Evolutionary conservation across 805 yeast species (phyloP), one percentile per base, ranked within the genome.

Genomic region (Cyberlindnera petersonii): DNA sequence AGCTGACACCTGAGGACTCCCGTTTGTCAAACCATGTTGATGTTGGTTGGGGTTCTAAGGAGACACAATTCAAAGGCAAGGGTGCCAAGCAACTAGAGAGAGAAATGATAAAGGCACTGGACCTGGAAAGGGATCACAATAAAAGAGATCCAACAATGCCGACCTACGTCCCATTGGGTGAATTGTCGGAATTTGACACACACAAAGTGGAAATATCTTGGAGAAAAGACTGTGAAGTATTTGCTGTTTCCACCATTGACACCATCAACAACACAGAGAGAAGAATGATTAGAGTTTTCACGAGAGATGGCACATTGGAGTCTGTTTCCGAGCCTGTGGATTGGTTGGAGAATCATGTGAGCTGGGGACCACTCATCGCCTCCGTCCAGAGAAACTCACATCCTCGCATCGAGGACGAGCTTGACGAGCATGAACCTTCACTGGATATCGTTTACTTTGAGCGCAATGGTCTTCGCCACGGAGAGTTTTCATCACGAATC

Each of bases 21-120:
- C 59, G 65, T 24, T 63, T 76, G 35, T 80, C 88, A 2, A 81
- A 79, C 49, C 96, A 93, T 56, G 96, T 93, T 26, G 82, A 91
- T 20, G 96, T 93, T 30, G 99, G 99, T 19, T 93, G 99, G 99
- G 99, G 99, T 56, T 85, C 83, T 46, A 81, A 82, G 50, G 98
- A 91, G 60, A 93, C 99, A 0, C 99, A 93, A 64, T 93, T 93
- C 61, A 79, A 83, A 61, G 99, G 99, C 36, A 81, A 75, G 55
- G 98, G 98, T 47, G 93, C 85, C 22, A 82, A 81, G 53, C 87
- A 84, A 7, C 56, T 75, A 44, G 94, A 84, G 62, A 72, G 91
- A 61, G 69, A 79, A 53, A 58, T 69, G 42, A 56, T 69, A 28
- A 65, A 65, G 42, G 68, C 66, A 6, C 55, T 89, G 1, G 93